Base-by-base conservation (phyloP, 352 stramenopile genomes). In the Halophytophthora batemanensis region DNA sequence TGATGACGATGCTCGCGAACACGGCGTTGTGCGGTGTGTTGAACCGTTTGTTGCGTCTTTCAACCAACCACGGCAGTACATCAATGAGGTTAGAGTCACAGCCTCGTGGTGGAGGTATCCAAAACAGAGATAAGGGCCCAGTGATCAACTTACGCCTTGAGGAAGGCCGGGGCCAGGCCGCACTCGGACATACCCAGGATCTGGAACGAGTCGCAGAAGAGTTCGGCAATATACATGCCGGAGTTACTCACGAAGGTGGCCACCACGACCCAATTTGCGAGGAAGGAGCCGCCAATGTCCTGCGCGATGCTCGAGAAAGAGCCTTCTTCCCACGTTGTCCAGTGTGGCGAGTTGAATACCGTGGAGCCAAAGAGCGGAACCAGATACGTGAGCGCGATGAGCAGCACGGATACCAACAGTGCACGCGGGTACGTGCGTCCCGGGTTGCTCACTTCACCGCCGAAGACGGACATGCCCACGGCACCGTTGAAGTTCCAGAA, bases 401-500 rank as follows among this genome's bases (percentile, higher is more conserved):
- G 59, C 6, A 95, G 19, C 12, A 97, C 50, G 10, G 78, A 79
- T 33, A 90, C 57, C 25, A 92, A 50, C 70, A 98, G 86, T 0
- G 87, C 90, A 2, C 70, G 61, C 5, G 90, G 89, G 53, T 96
- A 97, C 3, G 75, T 89, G 10, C 60, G 68, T 2, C 56, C 74
- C 0, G 89, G 87, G 59, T 90, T 82, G 6, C 79, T 52, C n/a
- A 97, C 82, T 60, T 98, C 92, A 21, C 71, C 89, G 10, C 86
- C 87, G 55, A 97, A 98, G 0, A 78, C 80, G 10, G 85, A 93
- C 19, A 88, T 90, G 36, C 59, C 69, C 42, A 97, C 89, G 45
- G 91, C 97, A n/a, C 84, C 91, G 59, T 96, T 98, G 37, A 96
- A 86, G 72, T 97, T 98, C 93, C 95, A 98, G 66, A 97, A 98